Conservation (phyloP, 2,329 filamentous ascomycete species). For the Fusarium nelsonii region DNA sequence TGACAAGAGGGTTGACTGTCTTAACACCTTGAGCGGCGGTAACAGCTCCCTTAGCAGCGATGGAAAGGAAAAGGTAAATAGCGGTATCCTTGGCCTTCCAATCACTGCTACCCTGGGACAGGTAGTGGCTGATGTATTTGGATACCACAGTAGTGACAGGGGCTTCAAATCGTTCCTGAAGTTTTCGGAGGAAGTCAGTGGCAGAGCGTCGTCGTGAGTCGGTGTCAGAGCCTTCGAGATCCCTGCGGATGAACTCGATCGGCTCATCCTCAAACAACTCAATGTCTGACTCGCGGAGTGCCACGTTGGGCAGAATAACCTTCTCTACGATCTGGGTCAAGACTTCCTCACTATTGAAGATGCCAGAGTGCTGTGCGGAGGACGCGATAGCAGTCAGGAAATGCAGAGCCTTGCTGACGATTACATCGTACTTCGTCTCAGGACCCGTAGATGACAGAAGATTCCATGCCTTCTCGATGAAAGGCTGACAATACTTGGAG, state of each 20-base stretch:
- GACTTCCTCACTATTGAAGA: constrained; percentile 85
- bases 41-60: constrained; percentile 90
- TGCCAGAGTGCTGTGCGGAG: constrained; percentile 79
- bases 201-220: constrained; percentile 93
- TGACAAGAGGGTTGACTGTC: constrained; percentile 86
- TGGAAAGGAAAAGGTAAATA: constrained; percentile 94
- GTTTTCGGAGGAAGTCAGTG: constrained; percentile 90
- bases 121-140: constrained; percentile 87
- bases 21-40: constrained; percentile 92
- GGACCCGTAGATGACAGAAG: constrained; percentile 87
- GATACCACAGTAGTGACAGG: constrained; percentile 89
- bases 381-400: constrained; percentile 92
- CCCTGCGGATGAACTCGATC: constrained; percentile 96
- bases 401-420: constrained; percentile 94
- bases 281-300: constrained; percentile 90
- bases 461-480: constrained; percentile 92
- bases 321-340: constrained; percentile 93
- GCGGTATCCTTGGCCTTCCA: constrained; percentile 99
- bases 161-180: constrained; percentile 89
- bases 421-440: constrained; percentile 91
- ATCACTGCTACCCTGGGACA: constrained; percentile 82
- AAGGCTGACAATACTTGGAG: constrained; percentile 80
- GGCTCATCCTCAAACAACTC: constrained; percentile 99
- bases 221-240: constrained; percentile 95
- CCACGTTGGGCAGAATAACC: constrained; percentile 93